These are phyloP conservation scores for Acanthamoeba sp. DNA, from an alignment of 208 protist genomes.

Conservation along the genomic window DNA sequence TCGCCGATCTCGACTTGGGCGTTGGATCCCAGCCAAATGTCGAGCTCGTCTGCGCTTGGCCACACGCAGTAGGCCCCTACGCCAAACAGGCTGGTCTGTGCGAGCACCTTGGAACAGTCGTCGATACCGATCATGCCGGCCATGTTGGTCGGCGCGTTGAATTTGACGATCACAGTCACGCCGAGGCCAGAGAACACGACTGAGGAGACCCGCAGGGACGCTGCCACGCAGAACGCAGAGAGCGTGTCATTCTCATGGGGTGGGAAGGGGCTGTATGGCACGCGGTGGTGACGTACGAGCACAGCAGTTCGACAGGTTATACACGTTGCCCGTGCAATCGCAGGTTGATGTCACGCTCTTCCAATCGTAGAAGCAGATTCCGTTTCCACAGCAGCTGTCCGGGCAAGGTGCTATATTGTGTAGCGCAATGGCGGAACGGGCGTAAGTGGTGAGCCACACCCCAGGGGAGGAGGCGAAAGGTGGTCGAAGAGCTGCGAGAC, in stretches of 20 bases:
- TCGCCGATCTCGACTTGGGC: not conserved
- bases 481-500: not conserved
- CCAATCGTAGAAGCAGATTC: slow-evolving; percentile 20
- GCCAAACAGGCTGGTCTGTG: not conserved
- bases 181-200: slow-evolving; percentile 12
- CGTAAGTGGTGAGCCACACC: too few relatives aligned
- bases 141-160: slow-evolving; percentile 69
- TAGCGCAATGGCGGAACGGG: not conserved
- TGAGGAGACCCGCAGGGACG: not conserved
- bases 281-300: not conserved
- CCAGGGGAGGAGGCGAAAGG: not conserved
- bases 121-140: slow-evolving; percentile 59
- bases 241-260: not conserved
- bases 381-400: slow-evolving; percentile 34
- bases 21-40: slow-evolving; percentile 40
- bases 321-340: not conserved
- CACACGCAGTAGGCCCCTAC: slow-evolving; percentile 30
- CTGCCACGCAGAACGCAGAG: not conserved
- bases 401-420: not conserved
- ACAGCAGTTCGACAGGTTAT: not conserved
- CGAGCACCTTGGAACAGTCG: slow-evolving; percentile 10
- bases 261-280: not conserved
- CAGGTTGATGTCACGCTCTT: not conserved
- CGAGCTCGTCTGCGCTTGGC: not conserved
- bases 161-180: slow-evolving; percentile 1